Base-by-base conservation (phyloP, 345 rosid species). In the Eutrema japonicum region DNA sequence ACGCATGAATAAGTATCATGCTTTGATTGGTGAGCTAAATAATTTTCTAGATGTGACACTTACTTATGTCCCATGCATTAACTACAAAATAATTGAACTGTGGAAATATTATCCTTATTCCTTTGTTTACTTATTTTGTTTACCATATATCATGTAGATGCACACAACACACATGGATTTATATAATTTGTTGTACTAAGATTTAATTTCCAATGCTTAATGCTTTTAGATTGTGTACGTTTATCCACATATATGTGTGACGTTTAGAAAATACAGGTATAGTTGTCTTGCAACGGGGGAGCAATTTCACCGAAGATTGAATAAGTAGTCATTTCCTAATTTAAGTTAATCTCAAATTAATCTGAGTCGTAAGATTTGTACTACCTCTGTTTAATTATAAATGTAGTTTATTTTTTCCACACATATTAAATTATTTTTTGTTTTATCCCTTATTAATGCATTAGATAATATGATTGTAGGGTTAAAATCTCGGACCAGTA, bases 11-110 rank as follows among this genome's bases (percentile, higher is more conserved):
- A 61, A 45, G 57, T 61, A 61, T 42, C 38, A 41, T 5, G 73
- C 45, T 67, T 7, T 51, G 74, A 75, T 60, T 68, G 78, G 69
- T 75, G 78, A 60, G 63, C 73, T 67, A 60, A 59, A 67, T 67
- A 27, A 60, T 75, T 75, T 13, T 59, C 29, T 53, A 13, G 73
- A 75, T 67, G 73, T 67, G 78, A 74, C 73, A 67, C 63, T 75
- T 58, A 12, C 40, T 66, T 53, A 54, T 67, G 68, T 51, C 63
- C 37, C 78, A 59, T 59, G 48, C 56, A 75, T 68, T 67, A 32
- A 32, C 55, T 33, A 62, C 3, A 42, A 52, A 36, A 30, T 40
- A 48, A 49, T 60, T 33, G 33, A 60, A 36, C 36, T 27, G 16
- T 30, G 46, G 45, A 66, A 18, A 8, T 59, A 42, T 43, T 35